phyloP scores from a whole-genome alignment of 768 basidiomycete genomes.

The Mycena filopes region DNA sequence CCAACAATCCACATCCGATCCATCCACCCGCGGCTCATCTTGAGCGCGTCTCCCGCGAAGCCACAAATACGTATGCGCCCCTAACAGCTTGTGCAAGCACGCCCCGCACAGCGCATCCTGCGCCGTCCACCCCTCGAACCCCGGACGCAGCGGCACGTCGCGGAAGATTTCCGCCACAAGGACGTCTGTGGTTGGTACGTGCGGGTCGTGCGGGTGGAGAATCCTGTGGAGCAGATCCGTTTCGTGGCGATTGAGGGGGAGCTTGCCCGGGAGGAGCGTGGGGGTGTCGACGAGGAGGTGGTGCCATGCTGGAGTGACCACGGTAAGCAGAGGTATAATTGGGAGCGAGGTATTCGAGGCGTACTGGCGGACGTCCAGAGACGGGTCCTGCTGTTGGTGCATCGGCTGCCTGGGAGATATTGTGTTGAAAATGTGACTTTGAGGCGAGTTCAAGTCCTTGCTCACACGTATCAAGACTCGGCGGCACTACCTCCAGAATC shows the following conservation, averaged over 20 bases:
- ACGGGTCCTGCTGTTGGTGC: not conserved
- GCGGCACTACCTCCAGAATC: not conserved
- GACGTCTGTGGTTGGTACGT: not conserved
- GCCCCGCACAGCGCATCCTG: not conserved
- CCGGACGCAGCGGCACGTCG: not conserved
- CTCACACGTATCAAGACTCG: not conserved
- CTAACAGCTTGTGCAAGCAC: not conserved
- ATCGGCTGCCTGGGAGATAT: not conserved
- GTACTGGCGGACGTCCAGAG: not conserved
- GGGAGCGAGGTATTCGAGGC: too few species aligned
- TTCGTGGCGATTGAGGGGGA: not conserved
- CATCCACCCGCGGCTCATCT: too few species aligned
- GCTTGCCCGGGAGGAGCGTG: not conserved
- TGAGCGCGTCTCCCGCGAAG: not conserved
- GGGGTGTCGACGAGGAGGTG: not conserved
- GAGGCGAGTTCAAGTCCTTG: too few species aligned
- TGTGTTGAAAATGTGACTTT: too few species aligned
- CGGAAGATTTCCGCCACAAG: not conserved
- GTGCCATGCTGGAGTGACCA: slow-evolving; percentile 4
- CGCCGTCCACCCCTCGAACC: not conserved
- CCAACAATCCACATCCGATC: too few species aligned
- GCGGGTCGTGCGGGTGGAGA: not conserved
- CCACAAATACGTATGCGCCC: not conserved
- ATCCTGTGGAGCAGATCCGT: not conserved
- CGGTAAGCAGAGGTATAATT: too few species aligned